A percentile compares a stretch with the other conserved stretches of the same genome.
phyloP scores from a whole-genome alignment of 208 protist genomes.

The Willaertia magna region DNA sequence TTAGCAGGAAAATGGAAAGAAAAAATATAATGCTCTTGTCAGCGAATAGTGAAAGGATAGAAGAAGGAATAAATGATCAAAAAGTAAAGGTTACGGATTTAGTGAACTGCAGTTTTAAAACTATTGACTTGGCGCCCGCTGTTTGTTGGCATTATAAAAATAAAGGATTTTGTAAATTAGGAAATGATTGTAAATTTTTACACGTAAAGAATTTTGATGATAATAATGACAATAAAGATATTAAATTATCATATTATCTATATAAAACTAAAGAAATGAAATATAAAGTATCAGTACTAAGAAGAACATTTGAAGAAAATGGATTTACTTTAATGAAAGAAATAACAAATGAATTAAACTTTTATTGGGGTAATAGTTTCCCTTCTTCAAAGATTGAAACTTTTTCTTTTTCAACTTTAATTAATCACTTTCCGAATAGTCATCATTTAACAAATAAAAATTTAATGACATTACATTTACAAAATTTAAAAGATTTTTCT shows the following conservation, averaged over 20 bases:
- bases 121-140: no score
- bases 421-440: conserved; percentile 8
- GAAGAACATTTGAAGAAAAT: conserved; percentile 7
- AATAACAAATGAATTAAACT: neutral
- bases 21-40: no score
- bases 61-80: no score
- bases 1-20: no score
- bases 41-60: no score
- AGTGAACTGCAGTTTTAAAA: no score
- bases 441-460: neutral
- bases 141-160: neutral
- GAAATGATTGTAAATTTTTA: neutral
- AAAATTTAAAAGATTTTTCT: neutral
- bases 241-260: neutral
- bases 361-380: neutral
- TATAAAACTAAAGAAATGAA: neutral
- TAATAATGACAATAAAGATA: neutral
- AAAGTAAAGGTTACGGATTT: no score
- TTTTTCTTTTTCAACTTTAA: no score
- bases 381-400: neutral
- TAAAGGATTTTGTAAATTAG: neutral
- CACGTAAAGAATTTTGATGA: neutral
- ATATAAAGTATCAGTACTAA: neutral
- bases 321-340: neutral
- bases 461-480: neutral